phyloP scores from a whole-genome alignment of 441 rosid species.

The Adansonia gregorii region DNA sequence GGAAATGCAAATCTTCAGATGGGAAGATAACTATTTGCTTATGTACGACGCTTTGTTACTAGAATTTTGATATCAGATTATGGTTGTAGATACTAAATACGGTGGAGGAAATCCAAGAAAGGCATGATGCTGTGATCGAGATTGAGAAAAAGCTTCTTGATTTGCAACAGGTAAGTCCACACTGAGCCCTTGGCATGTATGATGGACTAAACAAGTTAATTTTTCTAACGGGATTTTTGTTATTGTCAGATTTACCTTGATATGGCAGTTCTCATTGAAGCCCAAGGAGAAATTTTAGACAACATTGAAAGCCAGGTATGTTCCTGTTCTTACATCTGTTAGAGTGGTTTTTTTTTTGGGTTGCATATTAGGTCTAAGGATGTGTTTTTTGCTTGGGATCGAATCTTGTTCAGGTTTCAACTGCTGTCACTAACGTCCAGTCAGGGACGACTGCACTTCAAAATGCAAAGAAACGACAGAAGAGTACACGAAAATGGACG shows the following conservation, averaged over 20 bases:
- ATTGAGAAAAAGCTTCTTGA: slow-evolving; percentile 93
- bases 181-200: not conserved
- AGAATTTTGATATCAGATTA: not conserved
- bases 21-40: not conserved
- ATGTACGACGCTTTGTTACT: not conserved
- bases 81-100: slow-evolving; percentile 70
- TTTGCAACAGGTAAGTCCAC: slow-evolving; percentile 68
- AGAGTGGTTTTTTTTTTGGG: not conserved
- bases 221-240: slow-evolving; percentile 17
- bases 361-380: slow-evolving; percentile 11
- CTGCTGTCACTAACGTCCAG: slow-evolving; percentile 46
- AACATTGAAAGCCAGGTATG: slow-evolving; percentile 59
- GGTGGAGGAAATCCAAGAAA: slow-evolving; percentile 90
- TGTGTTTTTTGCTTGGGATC: slow-evolving; percentile 27
- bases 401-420: slow-evolving; percentile 41
- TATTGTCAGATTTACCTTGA: slow-evolving; percentile 50
- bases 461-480: slow-evolving; percentile 44
- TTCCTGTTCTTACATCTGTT: slow-evolving; percentile 15
- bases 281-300: slow-evolving; percentile 55
- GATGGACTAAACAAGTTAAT: not conserved
- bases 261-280: slow-evolving; percentile 54
- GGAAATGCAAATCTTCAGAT: not conserved
- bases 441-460: slow-evolving; percentile 45
- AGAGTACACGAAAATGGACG: slow-evolving; percentile 47
- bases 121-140: slow-evolving; percentile 89